Evolutionary conservation across 1,284 basidiomycete species (phyloP).

Genomic region (Marasmius sp.): DNA sequence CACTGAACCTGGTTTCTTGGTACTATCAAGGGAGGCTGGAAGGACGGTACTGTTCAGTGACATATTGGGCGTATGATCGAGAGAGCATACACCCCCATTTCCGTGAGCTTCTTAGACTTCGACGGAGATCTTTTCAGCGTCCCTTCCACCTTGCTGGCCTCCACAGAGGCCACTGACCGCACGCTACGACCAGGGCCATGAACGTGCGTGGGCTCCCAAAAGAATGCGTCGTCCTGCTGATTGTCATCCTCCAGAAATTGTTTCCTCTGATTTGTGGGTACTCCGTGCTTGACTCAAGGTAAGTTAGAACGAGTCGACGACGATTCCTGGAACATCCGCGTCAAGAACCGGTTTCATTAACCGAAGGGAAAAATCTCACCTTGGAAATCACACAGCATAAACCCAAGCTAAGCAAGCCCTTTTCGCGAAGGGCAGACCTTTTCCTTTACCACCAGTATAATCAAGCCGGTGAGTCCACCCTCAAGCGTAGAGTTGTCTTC

Average conservation of each 20-base stretch:
- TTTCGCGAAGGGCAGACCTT: slow-evolving; percentile 85
- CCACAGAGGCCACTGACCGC: neutral
- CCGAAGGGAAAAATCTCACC: slow-evolving; percentile 30
- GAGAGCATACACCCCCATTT: slow-evolving; percentile 10
- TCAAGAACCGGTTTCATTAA: slow-evolving; percentile 3
- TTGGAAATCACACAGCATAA: slow-evolving; percentile 90
- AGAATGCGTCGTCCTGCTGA: slow-evolving; percentile 15
- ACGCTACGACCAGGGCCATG: neutral
- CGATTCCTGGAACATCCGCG: slow-evolving; percentile 61
- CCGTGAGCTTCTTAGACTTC: slow-evolving; percentile 6
- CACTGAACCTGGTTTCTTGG: slow-evolving; percentile 5
- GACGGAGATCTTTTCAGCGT: slow-evolving; percentile 2
- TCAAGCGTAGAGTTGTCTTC: slow-evolving; percentile 94
- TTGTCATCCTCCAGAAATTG: slow-evolving; percentile 18
- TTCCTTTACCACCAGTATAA: slow-evolving; percentile 87
- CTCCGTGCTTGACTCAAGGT: slow-evolving; percentile 86
- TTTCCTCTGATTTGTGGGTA: slow-evolving; percentile 55
- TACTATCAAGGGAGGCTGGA: slow-evolving; percentile 11
- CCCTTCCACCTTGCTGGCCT: slow-evolving; percentile 1
- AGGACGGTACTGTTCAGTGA: neutral
- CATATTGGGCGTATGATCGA: neutral
- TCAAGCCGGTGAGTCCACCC: slow-evolving; percentile 87
- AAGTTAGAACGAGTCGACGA: slow-evolving; percentile 86
- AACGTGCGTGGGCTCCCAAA: neutral
- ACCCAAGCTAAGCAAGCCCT: slow-evolving; percentile 84